Evolutionary conservation across 371 early-diverging fungal species (phyloP).

Genomic region (Apophysomyces trapeziformis): DNA sequence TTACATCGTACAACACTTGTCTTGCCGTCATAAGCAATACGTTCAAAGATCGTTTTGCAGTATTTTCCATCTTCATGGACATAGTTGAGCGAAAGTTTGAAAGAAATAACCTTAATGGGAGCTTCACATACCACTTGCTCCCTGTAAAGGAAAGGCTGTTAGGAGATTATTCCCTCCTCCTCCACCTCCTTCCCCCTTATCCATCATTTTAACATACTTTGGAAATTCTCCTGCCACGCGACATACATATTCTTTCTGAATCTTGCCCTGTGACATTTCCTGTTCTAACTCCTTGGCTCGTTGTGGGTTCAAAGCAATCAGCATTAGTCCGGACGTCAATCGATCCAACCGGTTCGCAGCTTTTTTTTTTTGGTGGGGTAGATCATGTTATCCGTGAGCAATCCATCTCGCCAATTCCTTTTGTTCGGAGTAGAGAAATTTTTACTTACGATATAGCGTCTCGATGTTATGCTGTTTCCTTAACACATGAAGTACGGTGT

Average conservation of each 20-base stretch:
- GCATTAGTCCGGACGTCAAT: slow-evolving; percentile 89
- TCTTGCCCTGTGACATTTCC: slow-evolving; percentile 65
- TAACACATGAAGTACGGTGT: slow-evolving; percentile 83
- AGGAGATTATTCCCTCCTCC: background rate
- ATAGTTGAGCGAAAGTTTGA: slow-evolving; percentile 86
- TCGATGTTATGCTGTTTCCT: slow-evolving; percentile 63
- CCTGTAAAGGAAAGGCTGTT: slow-evolving; percentile 21
- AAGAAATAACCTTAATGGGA: slow-evolving; percentile 82
- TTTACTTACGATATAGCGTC: slow-evolving; percentile 71
- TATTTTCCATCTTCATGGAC: slow-evolving; percentile 84
- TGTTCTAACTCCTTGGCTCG: slow-evolving; percentile 66
- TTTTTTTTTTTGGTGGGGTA: slow-evolving; percentile 22
- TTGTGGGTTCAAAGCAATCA: slow-evolving; percentile 72
- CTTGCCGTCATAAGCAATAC: slow-evolving; percentile 63
- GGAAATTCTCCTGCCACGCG: slow-evolving; percentile 91
- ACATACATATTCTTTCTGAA: slow-evolving; percentile 88
- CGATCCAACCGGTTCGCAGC: slow-evolving; percentile 91
- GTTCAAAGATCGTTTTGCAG: slow-evolving; percentile 75
- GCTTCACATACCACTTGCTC: slow-evolving; percentile 69
- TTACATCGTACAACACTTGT: slow-evolving; percentile 74
- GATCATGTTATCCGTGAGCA: background rate
- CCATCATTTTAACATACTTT: slow-evolving; percentile 37
- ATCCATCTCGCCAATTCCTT: background rate
- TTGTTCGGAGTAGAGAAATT: background rate
- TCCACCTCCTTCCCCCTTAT: background rate